These are phyloP conservation scores for Cladophialophora chaetospira DNA, from an alignment of 2,329 filamentous ascomycete genomes.

Conservation along the genomic window DNA sequence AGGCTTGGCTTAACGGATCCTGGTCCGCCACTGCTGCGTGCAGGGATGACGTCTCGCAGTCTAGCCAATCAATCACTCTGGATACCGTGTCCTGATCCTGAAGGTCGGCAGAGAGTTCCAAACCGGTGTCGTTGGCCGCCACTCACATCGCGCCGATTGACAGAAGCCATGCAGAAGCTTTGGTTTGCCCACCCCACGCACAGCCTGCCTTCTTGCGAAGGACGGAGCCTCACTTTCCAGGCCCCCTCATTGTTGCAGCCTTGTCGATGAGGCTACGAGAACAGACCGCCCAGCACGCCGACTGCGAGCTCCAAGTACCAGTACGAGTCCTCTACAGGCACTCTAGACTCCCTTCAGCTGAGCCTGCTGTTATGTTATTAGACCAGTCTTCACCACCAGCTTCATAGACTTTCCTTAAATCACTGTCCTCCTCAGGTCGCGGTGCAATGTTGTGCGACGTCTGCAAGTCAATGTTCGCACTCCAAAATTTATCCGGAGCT, in stretches of 20 bases:
- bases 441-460: no score
- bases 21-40: not conserved
- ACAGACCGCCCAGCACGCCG: no score
- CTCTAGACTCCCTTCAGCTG: no score
- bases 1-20: slow-evolving; percentile 9
- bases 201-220: slow-evolving; percentile 2
- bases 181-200: no score
- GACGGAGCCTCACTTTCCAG: not conserved
- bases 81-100: slow-evolving; percentile 11
- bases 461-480: no score
- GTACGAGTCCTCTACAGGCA: no score
- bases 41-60: not conserved
- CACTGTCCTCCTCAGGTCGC: no score
- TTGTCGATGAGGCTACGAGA: not conserved
- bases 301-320: no score
- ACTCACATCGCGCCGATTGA: not conserved
- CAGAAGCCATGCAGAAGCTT: not conserved
- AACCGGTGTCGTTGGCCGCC: slow-evolving; percentile 19
- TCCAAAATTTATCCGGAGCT: no score
- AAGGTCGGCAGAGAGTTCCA: not conserved
- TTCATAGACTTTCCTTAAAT: no score
- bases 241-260: not conserved
- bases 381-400: no score
- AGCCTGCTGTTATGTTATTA: no score
- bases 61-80: slow-evolving; percentile 12